phyloP scores from a whole-genome alignment of 2,329 filamentous ascomycete species.

The Exophiala alcalophila region DNA sequence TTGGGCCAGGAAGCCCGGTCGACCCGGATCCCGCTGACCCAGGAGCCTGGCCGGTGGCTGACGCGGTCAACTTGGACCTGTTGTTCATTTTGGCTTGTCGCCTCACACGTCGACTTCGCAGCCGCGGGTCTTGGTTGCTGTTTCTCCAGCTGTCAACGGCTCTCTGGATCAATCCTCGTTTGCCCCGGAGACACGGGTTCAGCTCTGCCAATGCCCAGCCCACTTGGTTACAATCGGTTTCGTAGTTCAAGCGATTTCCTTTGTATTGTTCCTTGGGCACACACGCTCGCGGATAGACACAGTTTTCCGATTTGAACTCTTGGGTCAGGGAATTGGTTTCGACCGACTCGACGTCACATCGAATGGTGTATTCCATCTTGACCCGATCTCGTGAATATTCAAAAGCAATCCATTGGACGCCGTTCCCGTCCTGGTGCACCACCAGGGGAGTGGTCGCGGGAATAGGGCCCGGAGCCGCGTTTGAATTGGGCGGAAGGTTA shows the following conservation, averaged over 20 bases:
- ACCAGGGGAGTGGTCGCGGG: constrained; percentile 93
- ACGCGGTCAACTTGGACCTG: constrained; percentile 67
- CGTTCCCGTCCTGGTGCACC: constrained; percentile 90
- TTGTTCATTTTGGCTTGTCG: constrained; percentile 95
- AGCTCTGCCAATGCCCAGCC: constrained; percentile 96
- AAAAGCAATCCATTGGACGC: constrained; percentile 98
- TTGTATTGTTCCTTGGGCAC: constrained; percentile 94
- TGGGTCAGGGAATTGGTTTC: constrained; percentile 78
- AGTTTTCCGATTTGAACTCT: constrained; percentile 98
- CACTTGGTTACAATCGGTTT: constrained; percentile 99
- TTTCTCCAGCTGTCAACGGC: constrained; percentile 99
- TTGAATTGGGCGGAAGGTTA: constrained; percentile 67
- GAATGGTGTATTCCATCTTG: constrained; percentile 99
- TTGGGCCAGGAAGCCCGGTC: constrained; percentile 61
- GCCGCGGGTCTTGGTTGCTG: constrained; percentile 91
- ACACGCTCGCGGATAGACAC: constrained; percentile 93
- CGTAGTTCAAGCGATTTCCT: constrained; percentile 91
- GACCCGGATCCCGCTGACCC: constrained; percentile 60
- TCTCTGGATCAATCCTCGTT: constrained; percentile 91
- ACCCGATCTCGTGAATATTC: constrained; percentile 96
- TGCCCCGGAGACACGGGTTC: constrained; percentile 85
- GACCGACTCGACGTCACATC: constrained; percentile 95
- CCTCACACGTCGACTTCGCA: constrained; percentile 86
- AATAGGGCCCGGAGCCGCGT: constrained; percentile 91
- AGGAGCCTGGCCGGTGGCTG: constrained; percentile 62